Evolutionary conservation across 164 flowering plant genomes (phyloP).

Genomic region (Vitis riparia): DNA sequence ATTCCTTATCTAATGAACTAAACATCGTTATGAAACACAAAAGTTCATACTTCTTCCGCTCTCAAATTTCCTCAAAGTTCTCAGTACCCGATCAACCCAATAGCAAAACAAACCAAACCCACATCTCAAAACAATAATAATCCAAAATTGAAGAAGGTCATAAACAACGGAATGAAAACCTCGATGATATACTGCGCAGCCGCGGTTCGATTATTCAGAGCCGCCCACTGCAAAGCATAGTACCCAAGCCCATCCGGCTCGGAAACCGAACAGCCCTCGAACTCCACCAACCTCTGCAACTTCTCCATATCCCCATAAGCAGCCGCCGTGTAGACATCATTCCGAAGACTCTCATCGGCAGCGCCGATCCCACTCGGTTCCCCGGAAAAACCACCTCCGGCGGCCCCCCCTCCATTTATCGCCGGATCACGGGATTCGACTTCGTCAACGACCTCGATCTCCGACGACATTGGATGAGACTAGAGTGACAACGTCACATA

Average conservation of each 20-base stretch:
- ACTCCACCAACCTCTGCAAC: slow-evolving; percentile 86
- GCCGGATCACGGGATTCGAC: slow-evolving; percentile 38
- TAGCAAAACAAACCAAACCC: background rate
- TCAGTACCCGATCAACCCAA: too few species aligned
- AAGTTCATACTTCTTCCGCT: too few species aligned
- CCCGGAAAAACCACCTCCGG: slow-evolving; percentile 17
- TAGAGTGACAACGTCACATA: too few species aligned
- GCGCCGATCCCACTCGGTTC: slow-evolving; percentile 14
- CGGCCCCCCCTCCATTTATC: background rate
- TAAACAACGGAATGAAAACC: slow-evolving; percentile 33
- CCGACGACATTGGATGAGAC: slow-evolving; percentile 54
- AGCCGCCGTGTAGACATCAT: slow-evolving; percentile 92
- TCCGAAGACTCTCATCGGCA: slow-evolving; percentile 53
- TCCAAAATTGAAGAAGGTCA: background rate
- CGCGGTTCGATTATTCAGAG: slow-evolving; percentile 84
- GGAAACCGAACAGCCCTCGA: slow-evolving; percentile 82
- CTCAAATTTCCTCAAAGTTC: too few species aligned
- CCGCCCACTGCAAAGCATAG: slow-evolving; percentile 95
- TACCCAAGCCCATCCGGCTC: slow-evolving; percentile 88
- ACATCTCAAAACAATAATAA: background rate
- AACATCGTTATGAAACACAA: too few species aligned
- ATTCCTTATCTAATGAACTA: too few species aligned
- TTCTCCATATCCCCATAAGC: slow-evolving; percentile 98
- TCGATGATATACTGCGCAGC: slow-evolving; percentile 89
- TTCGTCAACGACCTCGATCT: slow-evolving; percentile 92